Conservation (phyloP, 345 rosid species). For the Eucalyptus grandis region DNA sequence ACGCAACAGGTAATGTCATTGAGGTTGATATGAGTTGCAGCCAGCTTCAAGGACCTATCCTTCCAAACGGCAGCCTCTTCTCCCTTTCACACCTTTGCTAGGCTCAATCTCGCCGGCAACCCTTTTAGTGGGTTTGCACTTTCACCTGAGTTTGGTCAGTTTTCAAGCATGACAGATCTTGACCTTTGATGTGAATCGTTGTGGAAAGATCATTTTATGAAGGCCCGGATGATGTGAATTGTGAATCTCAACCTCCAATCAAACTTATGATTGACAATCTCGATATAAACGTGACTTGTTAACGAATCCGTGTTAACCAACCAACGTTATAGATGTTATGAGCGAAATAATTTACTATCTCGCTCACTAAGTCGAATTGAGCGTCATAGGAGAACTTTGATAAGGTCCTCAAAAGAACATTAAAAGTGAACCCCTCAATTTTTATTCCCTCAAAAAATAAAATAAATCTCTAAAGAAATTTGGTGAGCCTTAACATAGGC, state of each 20-base stretch:
- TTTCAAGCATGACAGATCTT: neutral
- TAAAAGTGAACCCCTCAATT: no score
- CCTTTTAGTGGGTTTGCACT: neutral
- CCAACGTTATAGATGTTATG: no score
- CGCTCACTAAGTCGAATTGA: no score
- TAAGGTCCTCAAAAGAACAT: no score
- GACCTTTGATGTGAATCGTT: neutral
- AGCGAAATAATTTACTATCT: no score
- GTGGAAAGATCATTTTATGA: fast-evolving
- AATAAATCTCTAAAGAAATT: no score
- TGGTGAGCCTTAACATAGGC: no score
- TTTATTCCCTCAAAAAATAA: no score
- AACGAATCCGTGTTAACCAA: fast-evolving
- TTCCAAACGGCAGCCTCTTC: neutral
- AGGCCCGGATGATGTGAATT: fast-evolving
- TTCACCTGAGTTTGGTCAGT: neutral
- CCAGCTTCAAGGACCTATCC: neutral
- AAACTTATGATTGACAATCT: fast-evolving
- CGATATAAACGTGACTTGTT: no score
- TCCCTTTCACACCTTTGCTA: neutral
- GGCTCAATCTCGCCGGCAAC: neutral
- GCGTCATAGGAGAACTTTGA: fast-evolving
- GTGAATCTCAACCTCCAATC: no score
- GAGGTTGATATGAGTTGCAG: neutral
- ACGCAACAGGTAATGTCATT: neutral